phyloP scores from a whole-genome alignment of 169 alveolate genomes.

The Plasmodium fragile region DNA sequence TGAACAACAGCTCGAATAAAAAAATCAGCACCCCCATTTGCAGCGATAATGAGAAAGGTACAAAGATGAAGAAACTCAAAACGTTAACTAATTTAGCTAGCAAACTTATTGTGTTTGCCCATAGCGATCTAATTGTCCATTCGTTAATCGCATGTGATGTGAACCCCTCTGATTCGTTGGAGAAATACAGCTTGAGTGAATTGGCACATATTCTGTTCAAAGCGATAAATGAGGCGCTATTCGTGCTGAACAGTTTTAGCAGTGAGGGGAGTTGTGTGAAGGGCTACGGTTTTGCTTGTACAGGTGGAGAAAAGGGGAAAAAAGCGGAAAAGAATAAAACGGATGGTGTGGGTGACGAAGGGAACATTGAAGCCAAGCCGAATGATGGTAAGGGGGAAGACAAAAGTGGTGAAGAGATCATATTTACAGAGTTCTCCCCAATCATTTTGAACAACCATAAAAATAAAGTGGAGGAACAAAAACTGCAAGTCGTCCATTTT shows the following conservation, averaged over 20 bases:
- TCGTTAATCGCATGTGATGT: constrained; percentile 30
- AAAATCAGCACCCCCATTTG: background rate
- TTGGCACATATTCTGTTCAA: constrained; percentile 10
- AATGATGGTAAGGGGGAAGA: background rate
- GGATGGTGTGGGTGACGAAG: background rate
- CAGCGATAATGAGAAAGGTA: constrained; percentile 45
- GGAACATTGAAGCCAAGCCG: background rate
- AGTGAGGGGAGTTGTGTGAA: constrained; percentile 8
- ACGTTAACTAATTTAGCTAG: constrained; percentile 43
- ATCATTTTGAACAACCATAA: constrained; percentile 28
- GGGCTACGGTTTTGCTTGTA: constrained; percentile 55
- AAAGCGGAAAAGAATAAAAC: constrained; percentile 2
- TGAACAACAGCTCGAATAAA: background rate
- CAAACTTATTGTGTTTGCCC: constrained; percentile 55
- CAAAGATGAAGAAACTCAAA: constrained; percentile 35
- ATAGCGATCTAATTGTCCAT: constrained; percentile 48
- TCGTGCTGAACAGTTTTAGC: constrained; percentile 27
- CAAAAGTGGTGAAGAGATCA: constrained; percentile 1
- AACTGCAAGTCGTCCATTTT: constrained; percentile 30
- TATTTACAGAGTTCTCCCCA: constrained; percentile 40
- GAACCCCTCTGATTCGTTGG: constrained; percentile 32
- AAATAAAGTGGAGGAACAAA: constrained; percentile 28
- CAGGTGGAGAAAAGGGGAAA: background rate
- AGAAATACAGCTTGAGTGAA: background rate
- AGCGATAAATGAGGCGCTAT: constrained; percentile 44